Evolutionary conservation across 2,329 filamentous ascomycete species (phyloP).

Genomic region (Dendryphion nanum): DNA sequence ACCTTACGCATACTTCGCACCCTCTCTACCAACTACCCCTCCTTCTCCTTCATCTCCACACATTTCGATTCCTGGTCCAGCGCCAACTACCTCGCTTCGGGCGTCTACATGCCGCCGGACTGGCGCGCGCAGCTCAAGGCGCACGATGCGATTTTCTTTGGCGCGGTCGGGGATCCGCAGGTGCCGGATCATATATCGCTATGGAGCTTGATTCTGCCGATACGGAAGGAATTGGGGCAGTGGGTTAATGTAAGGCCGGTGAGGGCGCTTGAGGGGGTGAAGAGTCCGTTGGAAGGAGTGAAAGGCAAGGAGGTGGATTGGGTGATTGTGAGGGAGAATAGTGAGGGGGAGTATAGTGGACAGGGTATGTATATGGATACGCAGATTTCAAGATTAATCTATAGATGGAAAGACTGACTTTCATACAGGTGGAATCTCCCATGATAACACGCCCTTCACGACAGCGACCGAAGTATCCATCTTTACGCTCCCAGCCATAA

Average conservation of each 20-base stretch:
- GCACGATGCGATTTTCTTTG: slow-evolving; percentile 58
- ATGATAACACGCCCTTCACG: slow-evolving; percentile 56
- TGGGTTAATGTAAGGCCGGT: slow-evolving; percentile 61
- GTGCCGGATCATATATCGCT: slow-evolving; percentile 56
- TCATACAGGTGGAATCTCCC: slow-evolving; percentile 62
- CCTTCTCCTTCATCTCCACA: slow-evolving; percentile 53
- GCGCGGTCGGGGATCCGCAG: slow-evolving; percentile 56
- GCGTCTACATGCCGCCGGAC: slow-evolving; percentile 51
- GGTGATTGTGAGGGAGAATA: slow-evolving; percentile 67
- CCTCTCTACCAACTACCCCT: slow-evolving; percentile 47
- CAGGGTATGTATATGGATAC: no score
- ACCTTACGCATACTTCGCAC: slow-evolving; percentile 35
- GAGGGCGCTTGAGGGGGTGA: slow-evolving; percentile 59
- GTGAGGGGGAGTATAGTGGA: slow-evolving; percentile 65
- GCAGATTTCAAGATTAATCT: no score
- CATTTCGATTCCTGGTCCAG: slow-evolving; percentile 38
- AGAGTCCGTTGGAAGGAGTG: slow-evolving; percentile 55
- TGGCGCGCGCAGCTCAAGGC: slow-evolving; percentile 50
- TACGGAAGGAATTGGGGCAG: slow-evolving; percentile 56
- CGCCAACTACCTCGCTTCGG: background rate
- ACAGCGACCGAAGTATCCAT: slow-evolving; percentile 62
- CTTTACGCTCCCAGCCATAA: slow-evolving; percentile 61
- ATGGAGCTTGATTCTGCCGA: slow-evolving; percentile 56
- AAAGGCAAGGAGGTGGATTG: slow-evolving; percentile 62
- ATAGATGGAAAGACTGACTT: no score